A percentile compares a stretch with the other conserved stretches of the same genome.
phyloP scores from a whole-genome alignment of 2,329 filamentous ascomycete species.

The Akanthomyces dipterigenus region DNA sequence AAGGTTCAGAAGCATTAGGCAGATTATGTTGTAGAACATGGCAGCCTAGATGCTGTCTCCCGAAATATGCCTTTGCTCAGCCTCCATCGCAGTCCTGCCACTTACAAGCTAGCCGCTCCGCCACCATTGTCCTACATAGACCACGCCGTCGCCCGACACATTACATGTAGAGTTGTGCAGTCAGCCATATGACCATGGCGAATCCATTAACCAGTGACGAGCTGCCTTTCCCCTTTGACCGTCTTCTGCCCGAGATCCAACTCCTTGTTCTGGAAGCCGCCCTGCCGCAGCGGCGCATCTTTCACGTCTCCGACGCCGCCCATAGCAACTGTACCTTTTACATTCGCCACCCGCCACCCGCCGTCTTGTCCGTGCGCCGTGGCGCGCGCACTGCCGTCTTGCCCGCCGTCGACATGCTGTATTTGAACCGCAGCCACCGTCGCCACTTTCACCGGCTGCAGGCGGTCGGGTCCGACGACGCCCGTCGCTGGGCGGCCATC shows the following conservation, averaged over 20 bases:
- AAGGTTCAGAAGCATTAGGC: too few relatives aligned
- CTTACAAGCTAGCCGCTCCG: background rate
- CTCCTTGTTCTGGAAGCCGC: background rate
- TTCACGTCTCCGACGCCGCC: background rate
- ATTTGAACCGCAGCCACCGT: background rate
- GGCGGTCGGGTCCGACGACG: background rate
- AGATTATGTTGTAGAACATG: background rate
- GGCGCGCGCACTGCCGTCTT: background rate
- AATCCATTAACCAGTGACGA: background rate
- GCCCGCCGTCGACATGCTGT: constrained; percentile 2
- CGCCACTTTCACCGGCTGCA: background rate
- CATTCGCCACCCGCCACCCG: background rate
- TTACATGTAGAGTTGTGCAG: background rate
- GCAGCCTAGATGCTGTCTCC: background rate
- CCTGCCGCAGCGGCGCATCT: background rate
- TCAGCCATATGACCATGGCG: background rate
- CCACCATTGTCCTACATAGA: background rate
- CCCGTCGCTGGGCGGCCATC: background rate
- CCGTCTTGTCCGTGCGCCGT: background rate
- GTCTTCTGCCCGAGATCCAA: background rate
- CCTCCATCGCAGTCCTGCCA: background rate
- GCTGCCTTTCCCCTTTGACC: background rate
- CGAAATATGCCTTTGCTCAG: background rate
- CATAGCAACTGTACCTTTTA: background rate
- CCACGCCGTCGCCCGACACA: background rate